These are phyloP conservation scores for Fulvia fulva DNA, from an alignment of 2,329 filamentous ascomycete species.

Conservation along the genomic window DNA sequence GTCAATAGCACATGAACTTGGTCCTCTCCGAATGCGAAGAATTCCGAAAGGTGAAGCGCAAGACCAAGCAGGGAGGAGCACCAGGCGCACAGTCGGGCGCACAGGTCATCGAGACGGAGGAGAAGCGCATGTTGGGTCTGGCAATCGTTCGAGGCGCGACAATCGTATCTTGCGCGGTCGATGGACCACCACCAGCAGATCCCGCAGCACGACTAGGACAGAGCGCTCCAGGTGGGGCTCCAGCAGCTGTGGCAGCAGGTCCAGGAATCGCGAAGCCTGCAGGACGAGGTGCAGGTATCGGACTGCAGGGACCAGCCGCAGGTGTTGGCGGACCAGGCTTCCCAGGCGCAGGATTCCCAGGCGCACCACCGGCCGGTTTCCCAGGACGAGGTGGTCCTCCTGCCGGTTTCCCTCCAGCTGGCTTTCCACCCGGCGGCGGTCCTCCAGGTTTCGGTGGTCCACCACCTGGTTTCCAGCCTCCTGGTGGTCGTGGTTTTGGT, in stretches of 20 bases:
- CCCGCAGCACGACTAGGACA: constrained; percentile 84
- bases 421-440: constrained; percentile 29
- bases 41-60: constrained; percentile 86
- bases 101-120: constrained; percentile 75
- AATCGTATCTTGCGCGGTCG: constrained; percentile 90
- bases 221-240: constrained; percentile 61
- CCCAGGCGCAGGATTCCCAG: constrained; percentile 46
- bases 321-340: constrained; percentile 79
- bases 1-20: constrained; percentile 88
- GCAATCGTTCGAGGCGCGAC: constrained; percentile 92
- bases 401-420: constrained; percentile 19
- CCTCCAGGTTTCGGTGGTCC: constrained; percentile 22
- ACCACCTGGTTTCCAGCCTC: constrained; percentile 66
- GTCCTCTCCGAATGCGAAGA: constrained; percentile 98
- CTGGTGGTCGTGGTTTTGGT: constrained; percentile 32
- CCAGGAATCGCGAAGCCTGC: constrained; percentile 88
- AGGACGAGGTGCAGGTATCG: constrained; percentile 72
- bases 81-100: constrained; percentile 53
- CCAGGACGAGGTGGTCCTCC: constrained; percentile 37
- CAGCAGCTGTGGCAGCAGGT: constrained; percentile 71
- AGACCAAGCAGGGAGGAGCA: constrained; percentile 68
- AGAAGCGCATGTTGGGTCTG: constrained; percentile 94
- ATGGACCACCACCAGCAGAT: constrained; percentile 91
- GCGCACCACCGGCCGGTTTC: constrained; percentile 32
- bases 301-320: constrained; percentile 81